Evolutionary conservation across 768 basidiomycete genomes (phyloP).

Genomic region (Tylopilus rubrobrunneus): DNA sequence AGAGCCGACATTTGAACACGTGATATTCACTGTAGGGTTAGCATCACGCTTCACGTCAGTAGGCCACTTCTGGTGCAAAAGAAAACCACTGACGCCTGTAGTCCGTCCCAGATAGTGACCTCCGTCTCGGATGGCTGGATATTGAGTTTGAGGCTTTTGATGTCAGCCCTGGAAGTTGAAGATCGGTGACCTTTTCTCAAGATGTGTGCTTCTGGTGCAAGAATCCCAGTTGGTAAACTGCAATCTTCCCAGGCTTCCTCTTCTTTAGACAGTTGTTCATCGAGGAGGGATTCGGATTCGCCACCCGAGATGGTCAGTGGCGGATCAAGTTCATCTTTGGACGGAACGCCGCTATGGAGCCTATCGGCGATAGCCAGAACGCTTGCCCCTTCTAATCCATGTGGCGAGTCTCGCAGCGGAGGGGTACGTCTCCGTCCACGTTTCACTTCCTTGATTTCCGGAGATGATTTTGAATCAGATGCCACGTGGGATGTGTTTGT

Average conservation of each 20-base stretch:
- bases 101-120: conserved; percentile 26
- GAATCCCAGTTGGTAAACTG: not conserved
- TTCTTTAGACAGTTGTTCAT: not conserved
- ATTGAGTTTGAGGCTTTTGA: conserved; percentile 13
- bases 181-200: not conserved
- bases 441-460: not conserved
- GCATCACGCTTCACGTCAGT: not conserved
- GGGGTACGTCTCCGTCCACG: not conserved
- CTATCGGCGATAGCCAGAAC: not conserved
- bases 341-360: conserved; percentile 4
- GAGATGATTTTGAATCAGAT: not conserved
- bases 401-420: not conserved
- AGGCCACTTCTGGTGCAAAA: not conserved
- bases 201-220: not conserved
- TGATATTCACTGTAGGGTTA: conserved; percentile 12
- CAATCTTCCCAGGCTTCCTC: not conserved
- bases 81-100: conserved; percentile 12
- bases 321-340: not conserved
- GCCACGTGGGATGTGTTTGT: not conserved
- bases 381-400: not conserved
- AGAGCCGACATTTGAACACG: conserved; percentile 23
- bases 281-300: no score
- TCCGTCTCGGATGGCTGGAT: conserved; percentile 12
- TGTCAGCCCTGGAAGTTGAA: not conserved
- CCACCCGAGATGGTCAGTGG: not conserved